Conservation (phyloP, 2,329 filamentous ascomycete genomes). For the Arthrobotrys pseudoclavata region DNA sequence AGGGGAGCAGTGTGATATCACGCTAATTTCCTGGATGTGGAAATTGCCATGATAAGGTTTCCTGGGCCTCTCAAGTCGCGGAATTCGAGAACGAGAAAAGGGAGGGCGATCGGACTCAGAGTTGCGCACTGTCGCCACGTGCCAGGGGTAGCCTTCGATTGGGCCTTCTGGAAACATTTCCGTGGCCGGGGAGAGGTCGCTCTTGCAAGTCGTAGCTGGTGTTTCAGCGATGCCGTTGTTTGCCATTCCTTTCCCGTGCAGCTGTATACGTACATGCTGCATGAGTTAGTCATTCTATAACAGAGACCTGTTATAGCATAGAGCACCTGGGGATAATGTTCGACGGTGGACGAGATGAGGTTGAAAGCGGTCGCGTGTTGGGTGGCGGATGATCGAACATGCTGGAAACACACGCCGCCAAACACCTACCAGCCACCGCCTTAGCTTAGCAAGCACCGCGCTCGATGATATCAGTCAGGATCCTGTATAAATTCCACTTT, state of each 20-base stretch:
- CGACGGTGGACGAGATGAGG: not conserved
- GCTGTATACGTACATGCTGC: constrained; percentile 2
- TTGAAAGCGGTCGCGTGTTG: constrained; percentile 7
- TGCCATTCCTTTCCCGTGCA: constrained; percentile 5
- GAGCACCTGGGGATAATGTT: not conserved
- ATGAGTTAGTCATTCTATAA: constrained; percentile 2
- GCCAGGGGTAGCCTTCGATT: constrained; percentile 26
- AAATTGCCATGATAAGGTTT: constrained; percentile 53
- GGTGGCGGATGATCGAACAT: constrained; percentile 48
- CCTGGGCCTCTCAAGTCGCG: constrained; percentile 21
- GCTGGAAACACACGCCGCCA: constrained; percentile 41
- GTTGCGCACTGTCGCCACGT: constrained; percentile 23
- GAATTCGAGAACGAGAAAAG: not conserved
- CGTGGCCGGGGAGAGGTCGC: not conserved
- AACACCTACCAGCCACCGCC: not conserved
- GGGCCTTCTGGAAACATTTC: constrained; percentile 45
- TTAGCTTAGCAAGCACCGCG: constrained; percentile 51
- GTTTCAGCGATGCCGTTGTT: constrained; percentile 13
- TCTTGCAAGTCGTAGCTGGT: not conserved
- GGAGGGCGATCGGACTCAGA: constrained; percentile 44
- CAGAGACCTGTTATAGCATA: not conserved
- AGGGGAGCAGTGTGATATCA: constrained; percentile 27
- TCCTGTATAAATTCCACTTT: not conserved
- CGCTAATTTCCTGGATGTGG: constrained; percentile 54
- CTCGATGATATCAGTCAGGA: constrained; percentile 6